Base-by-base conservation (phyloP, 2,329 filamentous ascomycete genomes). In the Ampelomyces quisqualis region DNA sequence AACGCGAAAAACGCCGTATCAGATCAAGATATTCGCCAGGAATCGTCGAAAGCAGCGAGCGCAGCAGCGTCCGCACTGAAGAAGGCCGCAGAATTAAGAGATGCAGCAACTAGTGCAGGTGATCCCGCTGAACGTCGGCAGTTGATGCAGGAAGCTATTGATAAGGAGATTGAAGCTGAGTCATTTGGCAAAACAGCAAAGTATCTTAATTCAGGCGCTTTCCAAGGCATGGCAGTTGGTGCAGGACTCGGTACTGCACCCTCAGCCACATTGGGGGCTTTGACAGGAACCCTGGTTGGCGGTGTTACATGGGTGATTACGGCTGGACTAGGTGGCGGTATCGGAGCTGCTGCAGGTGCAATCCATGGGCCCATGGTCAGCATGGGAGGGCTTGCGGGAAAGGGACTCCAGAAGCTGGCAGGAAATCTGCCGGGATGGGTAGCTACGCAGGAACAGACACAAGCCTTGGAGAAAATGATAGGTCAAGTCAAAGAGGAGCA, bases 121-220 rank as follows among this genome's bases (percentile, higher is more conserved):
- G 43, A 51, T 26, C 38, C 51, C n/a, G 49, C 51, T 7, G 44
- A 49, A 38, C 49, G 52, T 29, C 41, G 61, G 31, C 56, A 40
- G 27, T 21, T 57, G n/a, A 53, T 56, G 36, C 51, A 53, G 40
- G 30, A 55, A 43, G 53, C 55, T 10, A 45, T 53, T 11, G 47
- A 58, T 13, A 42, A 46, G 14, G 49, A 57, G 20, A 47, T 58
- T 5, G 51, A 57, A 37, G 54, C 55, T 3, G 52, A 57, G 28
- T 57, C 55, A 1, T 49, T 58, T 9, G 55, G 55, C 9, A 58
- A 58, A 27, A 57, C 55, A n/a, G 55, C 55, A 36, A 55, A 50
- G 11, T 58, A 58, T 38, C 39, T 57, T 13, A 53, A 51, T 17
- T 58, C 55, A 8, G 55, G 55, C 3, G 41, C 55, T 0, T 58